Percentiles rank a stretch among this genome's conserved stretches.
phyloP scores from a whole-genome alignment of 306 rosid species.

The Fragaria nilgerrensis region DNA sequence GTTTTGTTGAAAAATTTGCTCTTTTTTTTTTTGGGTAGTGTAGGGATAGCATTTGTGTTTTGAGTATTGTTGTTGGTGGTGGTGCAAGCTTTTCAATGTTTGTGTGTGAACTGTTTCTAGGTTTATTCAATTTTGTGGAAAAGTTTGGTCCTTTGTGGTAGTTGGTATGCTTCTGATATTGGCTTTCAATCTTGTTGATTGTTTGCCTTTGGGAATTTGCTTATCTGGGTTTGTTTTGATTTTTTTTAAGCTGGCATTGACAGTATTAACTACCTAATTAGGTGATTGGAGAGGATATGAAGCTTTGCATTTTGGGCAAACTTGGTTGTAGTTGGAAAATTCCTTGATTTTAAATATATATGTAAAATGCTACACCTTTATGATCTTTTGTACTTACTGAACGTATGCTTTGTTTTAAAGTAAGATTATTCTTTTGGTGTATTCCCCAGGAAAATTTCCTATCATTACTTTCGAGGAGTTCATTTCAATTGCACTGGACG shows the following conservation, averaged over 20 bases:
- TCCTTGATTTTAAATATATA: neutral
- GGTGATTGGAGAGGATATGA: neutral
- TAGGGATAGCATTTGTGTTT: neutral
- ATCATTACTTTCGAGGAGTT: conserved; percentile 89
- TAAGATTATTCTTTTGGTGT: conserved; percentile 16
- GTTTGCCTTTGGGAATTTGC: neutral
- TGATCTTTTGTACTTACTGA: neutral
- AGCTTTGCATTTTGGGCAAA: neutral
- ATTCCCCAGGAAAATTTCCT: conserved; percentile 61
- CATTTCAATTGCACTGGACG: conserved; percentile 77
- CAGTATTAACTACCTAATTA: neutral
- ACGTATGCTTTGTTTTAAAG: neutral
- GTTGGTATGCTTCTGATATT: conserved; percentile 13
- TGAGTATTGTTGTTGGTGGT: neutral
- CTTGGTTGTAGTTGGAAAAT: neutral
- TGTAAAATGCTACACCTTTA: neutral
- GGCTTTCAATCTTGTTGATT: neutral
- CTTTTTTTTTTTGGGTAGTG: neutral
- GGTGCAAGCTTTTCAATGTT: neutral
- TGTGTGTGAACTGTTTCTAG: neutral
- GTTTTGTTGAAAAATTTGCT: neutral
- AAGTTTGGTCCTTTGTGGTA: neutral
- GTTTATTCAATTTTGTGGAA: neutral
- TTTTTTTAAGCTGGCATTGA: neutral
- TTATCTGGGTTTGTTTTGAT: conserved; percentile 5